phyloP scores from a whole-genome alignment of 768 basidiomycete species.

The Mycena indigotica region DNA sequence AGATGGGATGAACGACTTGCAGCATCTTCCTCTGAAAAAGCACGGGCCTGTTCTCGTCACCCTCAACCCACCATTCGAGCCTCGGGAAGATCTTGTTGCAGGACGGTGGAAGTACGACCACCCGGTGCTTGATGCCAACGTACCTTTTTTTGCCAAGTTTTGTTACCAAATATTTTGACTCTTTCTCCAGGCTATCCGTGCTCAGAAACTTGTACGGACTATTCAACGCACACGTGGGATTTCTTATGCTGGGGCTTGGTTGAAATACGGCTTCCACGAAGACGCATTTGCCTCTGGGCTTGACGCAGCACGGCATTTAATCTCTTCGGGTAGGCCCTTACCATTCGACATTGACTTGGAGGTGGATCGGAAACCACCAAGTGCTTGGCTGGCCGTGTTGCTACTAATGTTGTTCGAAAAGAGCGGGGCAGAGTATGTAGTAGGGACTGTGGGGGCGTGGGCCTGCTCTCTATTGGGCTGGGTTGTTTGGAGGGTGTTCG shows the following conservation, averaged over 20 bases:
- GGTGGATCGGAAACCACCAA: slow-evolving; percentile 14
- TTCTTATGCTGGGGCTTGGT: slow-evolving; percentile 71
- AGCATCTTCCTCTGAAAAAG: slow-evolving; percentile 56
- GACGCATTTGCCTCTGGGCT: slow-evolving; percentile 66
- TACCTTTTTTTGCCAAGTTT: slow-evolving; percentile 26
- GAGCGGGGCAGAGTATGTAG: slow-evolving; percentile 3
- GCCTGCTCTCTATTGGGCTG: slow-evolving; percentile 6
- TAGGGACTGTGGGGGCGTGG: slow-evolving; percentile 8
- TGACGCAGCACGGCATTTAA: slow-evolving; percentile 31
- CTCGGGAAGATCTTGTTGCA: slow-evolving; percentile 44
- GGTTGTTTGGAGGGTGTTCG: slow-evolving; percentile 10
- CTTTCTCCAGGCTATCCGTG: slow-evolving; percentile 48
- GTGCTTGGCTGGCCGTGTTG: slow-evolving; percentile 12
- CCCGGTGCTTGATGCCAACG: slow-evolving; percentile 61
- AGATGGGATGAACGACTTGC: slow-evolving; percentile 80
- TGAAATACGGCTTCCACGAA: slow-evolving; percentile 81
- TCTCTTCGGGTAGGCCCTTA: neutral
- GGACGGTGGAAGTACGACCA: slow-evolving; percentile 68
- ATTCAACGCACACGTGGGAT: slow-evolving; percentile 69
- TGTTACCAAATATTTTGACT: neutral
- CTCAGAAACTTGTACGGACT: slow-evolving; percentile 51
- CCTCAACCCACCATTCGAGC: slow-evolving; percentile 70
- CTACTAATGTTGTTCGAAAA: slow-evolving; percentile 12
- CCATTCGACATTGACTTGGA: slow-evolving; percentile 19
- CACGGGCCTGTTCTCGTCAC: slow-evolving; percentile 72